phyloP scores from a whole-genome alignment of 2,329 filamentous ascomycete genomes.

The Hansfordia pulvinata region DNA sequence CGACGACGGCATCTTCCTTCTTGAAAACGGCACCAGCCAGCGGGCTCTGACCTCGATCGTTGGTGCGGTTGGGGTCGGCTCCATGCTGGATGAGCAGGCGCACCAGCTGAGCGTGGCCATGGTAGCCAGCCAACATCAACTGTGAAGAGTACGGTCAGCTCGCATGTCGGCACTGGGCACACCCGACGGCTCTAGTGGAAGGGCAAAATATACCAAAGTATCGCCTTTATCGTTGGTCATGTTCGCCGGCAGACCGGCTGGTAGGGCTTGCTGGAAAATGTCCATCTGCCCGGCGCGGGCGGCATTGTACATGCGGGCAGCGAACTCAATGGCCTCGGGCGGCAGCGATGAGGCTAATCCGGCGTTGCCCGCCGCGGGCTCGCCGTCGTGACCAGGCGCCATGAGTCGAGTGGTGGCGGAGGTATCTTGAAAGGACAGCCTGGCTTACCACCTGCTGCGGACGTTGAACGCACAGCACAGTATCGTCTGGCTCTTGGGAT shows the following conservation, averaged over 20 bases:
- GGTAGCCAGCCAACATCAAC: slow-evolving; percentile 62
- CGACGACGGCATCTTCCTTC: slow-evolving; percentile 50
- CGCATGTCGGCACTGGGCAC: too few species aligned
- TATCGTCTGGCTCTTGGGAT: too few species aligned
- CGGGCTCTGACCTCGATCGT: slow-evolving; percentile 55
- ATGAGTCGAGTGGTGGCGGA: too few species aligned
- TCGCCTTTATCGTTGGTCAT: slow-evolving; percentile 63
- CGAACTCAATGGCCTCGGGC: slow-evolving; percentile 52
- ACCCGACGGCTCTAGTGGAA: too few species aligned
- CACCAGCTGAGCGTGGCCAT: slow-evolving; percentile 49
- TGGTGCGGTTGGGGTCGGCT: slow-evolving; percentile 54
- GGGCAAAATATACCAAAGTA: slow-evolving; percentile 37
- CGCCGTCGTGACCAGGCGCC: background rate
- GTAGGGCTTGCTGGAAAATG: slow-evolving; percentile 48
- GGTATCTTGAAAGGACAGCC: too few species aligned
- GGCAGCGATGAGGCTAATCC: slow-evolving; percentile 26
- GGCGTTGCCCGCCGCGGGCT: slow-evolving; percentile 3
- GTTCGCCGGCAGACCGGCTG: slow-evolving; percentile 52
- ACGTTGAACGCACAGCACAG: too few species aligned
- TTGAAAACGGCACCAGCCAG: slow-evolving; percentile 64
- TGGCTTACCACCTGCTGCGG: too few species aligned
- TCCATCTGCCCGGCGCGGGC: slow-evolving; percentile 45
- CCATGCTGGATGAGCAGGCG: slow-evolving; percentile 45
- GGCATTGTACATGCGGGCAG: slow-evolving; percentile 51
- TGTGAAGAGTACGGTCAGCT: slow-evolving; percentile 12